Evolutionary conservation across 2,329 filamentous ascomycete genomes (phyloP), one percentile per base, ranked within the genome.

Genomic region (Helicocarpus griseus): DNA sequence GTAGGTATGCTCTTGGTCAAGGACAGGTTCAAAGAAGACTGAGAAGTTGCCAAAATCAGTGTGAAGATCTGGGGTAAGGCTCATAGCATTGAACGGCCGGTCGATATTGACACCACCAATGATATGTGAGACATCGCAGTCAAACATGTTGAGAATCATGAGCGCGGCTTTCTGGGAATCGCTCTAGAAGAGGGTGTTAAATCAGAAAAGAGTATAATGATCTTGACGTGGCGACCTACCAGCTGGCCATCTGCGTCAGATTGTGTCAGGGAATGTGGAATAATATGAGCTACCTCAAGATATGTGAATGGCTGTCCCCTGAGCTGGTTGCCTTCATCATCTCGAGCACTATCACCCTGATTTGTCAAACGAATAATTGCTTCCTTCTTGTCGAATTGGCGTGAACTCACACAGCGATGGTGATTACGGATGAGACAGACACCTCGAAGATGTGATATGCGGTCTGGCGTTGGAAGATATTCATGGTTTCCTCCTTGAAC

Each of bases 91-190:
- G n/a, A n/a, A n/a, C n/a, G n/a, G n/a, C n/a, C n/a, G n/a, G n/a
- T n/a, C n/a, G n/a, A n/a, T 71, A 24, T 57, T 52, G 22, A 44
- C 52, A 44, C 69, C 69, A 41, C 71, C 59, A 48, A 73, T 70
- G 1, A 72, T 49, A 56, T 66, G 57, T 6, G 54, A 57, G 21
- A 68, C 60, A 39, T 64, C 65, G 35, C 40, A 54, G 53, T 73
- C 69, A 53, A 73, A 69, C 66, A 73, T 72, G 31, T 72, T 69
- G 2, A 72, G 62, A 44, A 73, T 63, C 26, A 56, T 54, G 9
- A 73, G 57, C n/a, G 66, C 66, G 0, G 63, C 58, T 58, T 65
- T 53, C 53, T 65, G 64, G 13, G 60, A 62, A 35, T 58, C 55
- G 28, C 51, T 44, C 54, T 60, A 43, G 35, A 21, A 21, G n/a